These are phyloP conservation scores for Apocynum venetum DNA, from an alignment of 257 asterid genomes.

Conservation along the genomic window DNA sequence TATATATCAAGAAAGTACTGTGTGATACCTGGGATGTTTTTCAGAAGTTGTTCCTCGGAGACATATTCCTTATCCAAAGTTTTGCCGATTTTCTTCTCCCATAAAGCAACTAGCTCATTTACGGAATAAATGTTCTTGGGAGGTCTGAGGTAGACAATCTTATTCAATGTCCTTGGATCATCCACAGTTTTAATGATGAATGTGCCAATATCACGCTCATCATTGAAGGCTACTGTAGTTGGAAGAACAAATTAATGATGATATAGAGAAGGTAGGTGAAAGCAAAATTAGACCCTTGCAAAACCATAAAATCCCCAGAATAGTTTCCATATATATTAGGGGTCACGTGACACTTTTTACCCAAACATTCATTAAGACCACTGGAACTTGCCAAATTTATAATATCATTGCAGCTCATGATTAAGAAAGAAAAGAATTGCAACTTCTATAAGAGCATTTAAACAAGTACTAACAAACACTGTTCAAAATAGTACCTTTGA, in stretches of 20 bases:
- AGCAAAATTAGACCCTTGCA: too few relatives aligned
- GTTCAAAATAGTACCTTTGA: constrained; percentile 22
- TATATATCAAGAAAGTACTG: neutral
- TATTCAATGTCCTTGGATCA: constrained; percentile 68
- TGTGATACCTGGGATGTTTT: constrained; percentile 43
- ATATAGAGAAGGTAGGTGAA: too few relatives aligned
- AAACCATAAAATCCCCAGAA: too few relatives aligned
- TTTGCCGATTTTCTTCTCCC: constrained; percentile 75
- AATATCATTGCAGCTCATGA: too few relatives aligned
- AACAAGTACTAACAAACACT: neutral
- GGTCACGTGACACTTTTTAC: too few relatives aligned
- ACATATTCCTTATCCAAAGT: constrained; percentile 46
- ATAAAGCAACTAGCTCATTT: constrained; percentile 50
- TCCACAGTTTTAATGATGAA: constrained; percentile 56
- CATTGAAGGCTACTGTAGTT: constrained; percentile 50
- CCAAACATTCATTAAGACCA: too few relatives aligned
- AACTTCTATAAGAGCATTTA: too few relatives aligned
- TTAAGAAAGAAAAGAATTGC: too few relatives aligned
- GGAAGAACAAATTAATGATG: neutral
- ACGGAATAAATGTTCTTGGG: constrained; percentile 41
- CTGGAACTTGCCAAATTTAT: too few relatives aligned
- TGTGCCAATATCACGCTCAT: constrained; percentile 50
- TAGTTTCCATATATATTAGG: too few relatives aligned
- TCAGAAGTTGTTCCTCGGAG: constrained; percentile 49
- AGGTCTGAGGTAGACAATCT: constrained; percentile 51